These are phyloP conservation scores for Amoeboaphelidium protococcarum DNA, from an alignment of 371 early-diverging fungal species.

Conservation along the genomic window DNA sequence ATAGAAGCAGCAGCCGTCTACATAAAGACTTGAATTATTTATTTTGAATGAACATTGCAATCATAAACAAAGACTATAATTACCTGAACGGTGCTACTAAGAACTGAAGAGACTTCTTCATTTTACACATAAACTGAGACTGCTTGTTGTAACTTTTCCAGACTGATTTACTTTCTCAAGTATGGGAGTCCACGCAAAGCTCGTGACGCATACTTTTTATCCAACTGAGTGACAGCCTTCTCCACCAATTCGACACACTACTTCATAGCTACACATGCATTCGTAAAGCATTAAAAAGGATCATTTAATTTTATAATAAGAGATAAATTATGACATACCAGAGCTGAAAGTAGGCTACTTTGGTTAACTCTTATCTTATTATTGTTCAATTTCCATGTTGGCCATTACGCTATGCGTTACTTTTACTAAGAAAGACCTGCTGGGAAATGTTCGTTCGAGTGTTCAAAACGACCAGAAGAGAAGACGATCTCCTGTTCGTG, in stretches of 20 bases:
- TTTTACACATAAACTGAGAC: slow-evolving; percentile 16
- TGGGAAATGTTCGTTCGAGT: too few species aligned
- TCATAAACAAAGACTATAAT: slow-evolving; percentile 4
- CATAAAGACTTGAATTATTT: not conserved
- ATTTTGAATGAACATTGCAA: not conserved
- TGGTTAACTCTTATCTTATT: too few species aligned
- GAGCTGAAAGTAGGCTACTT: too few species aligned
- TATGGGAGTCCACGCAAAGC: slow-evolving; percentile 51
- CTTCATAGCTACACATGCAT: slow-evolving; percentile 55
- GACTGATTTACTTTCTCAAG: slow-evolving; percentile 44
- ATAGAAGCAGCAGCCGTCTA: slow-evolving; percentile 9
- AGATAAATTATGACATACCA: too few species aligned
- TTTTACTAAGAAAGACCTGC: too few species aligned
- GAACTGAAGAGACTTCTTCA: not conserved
- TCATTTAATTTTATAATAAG: too few species aligned
- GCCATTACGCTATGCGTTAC: too few species aligned
- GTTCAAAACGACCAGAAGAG: too few species aligned
- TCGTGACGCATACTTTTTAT: slow-evolving; percentile 60
- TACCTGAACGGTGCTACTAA: slow-evolving; percentile 9
- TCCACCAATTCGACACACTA: slow-evolving; percentile 50
- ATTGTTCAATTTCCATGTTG: too few species aligned
- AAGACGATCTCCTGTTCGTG: too few species aligned
- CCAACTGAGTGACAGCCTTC: slow-evolving; percentile 49
- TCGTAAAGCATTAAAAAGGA: too few species aligned
- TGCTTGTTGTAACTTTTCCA: slow-evolving; percentile 29